A percentile compares a stretch with the other conserved stretches of the same genome.
Evolutionary conservation across 331 rosid species (phyloP).

Genomic region (Quercus lobata): DNA sequence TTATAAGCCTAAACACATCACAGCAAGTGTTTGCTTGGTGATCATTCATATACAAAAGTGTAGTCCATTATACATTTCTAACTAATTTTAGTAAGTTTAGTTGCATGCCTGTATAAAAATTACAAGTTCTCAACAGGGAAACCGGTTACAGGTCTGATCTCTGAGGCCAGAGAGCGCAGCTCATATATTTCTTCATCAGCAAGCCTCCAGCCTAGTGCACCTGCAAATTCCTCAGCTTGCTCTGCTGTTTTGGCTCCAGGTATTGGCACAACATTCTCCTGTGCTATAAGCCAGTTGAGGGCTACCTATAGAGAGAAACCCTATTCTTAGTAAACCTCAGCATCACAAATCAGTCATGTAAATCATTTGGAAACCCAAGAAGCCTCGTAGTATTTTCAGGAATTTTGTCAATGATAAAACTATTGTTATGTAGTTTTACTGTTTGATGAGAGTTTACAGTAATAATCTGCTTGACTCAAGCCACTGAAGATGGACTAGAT

Average conservation of each 20-base stretch:
- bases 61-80: neutral
- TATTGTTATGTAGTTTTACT: neutral
- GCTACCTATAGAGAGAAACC: constrained; percentile 49
- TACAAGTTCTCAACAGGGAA: constrained; percentile 78
- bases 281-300: constrained; percentile 75
- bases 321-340: neutral
- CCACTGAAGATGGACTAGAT: neutral
- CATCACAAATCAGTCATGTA: neutral
- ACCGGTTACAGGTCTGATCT: constrained; percentile 57
- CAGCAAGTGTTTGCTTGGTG: neutral
- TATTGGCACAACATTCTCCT: constrained; percentile 81
- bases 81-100: neutral
- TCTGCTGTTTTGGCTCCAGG: constrained; percentile 84
- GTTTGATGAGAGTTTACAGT: too few relatives aligned
- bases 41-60: neutral
- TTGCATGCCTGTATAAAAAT: neutral
- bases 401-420: neutral
- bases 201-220: constrained; percentile 82
- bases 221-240: constrained; percentile 71
- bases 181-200: constrained; percentile 53
- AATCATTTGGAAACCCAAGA: neutral
- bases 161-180: constrained; percentile 62
- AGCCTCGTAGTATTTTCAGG: neutral
- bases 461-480: neutral
- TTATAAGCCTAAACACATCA: neutral